Evolutionary conservation across 495 filamentous ascomycete species (phyloP), one percentile per base, ranked within the genome.

Genomic region (Penicillium tannophilum): DNA sequence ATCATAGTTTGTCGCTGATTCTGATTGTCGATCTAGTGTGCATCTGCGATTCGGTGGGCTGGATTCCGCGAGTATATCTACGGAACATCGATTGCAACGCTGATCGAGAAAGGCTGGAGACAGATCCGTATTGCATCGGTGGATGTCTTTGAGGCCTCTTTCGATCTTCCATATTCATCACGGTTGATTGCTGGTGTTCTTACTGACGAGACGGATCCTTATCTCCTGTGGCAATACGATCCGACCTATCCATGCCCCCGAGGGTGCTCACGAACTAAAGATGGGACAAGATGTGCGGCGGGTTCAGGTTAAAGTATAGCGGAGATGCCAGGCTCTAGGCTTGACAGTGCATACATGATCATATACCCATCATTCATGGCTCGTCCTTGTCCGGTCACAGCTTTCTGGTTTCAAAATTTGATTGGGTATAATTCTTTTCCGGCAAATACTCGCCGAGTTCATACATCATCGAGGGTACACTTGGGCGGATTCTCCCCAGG

Each of bases 1-100:
- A 23, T 23, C 20, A 23, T 30, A 5, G 28, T 10, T 50, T 16
- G n/a, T 33, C 26, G 20, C 17, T 51, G 31, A 57, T 42, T 9
- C 16, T 12, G 30, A 16, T 39, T 17, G 10, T n/a, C 30, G 2
- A 23, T 23, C 20, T 23, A 74, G 80, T 86, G 83, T 61, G 82
- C 83, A 1, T 75, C 80, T 3, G 82, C 79, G 2, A 82, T 84
- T 54, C 74, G 82, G 0, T 83, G 79, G 76, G 69, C 81, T 0
- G 81, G 80, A 6, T 83, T 86, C 62, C 70, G 67, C 11, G 81
- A 84, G 68, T 81, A 77, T 63, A 73, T 84, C 12, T 84, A 79
- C 60, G 81, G 79, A 12, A 82, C 81, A 0, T 78, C 74, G 23
- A 81, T 83, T 56, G 65, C 76, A 16, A 63, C 35, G 1, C 59